These are phyloP conservation scores for Huntiella decipiens DNA, from an alignment of 2,329 filamentous ascomycete genomes.

Conservation along the genomic window DNA sequence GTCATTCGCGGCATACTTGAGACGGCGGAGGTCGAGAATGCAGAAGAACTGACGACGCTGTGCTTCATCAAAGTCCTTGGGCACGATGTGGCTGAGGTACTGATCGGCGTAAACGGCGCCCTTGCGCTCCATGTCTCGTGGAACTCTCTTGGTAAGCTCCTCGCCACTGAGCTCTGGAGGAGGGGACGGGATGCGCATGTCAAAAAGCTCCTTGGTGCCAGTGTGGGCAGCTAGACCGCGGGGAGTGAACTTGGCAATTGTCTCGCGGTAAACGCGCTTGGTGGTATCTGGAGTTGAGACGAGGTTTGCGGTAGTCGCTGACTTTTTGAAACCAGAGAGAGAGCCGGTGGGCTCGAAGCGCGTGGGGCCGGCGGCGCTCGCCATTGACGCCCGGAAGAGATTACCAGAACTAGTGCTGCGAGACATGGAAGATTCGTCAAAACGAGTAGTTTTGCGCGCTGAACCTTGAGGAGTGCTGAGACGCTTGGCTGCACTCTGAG, in stretches of 20 bases:
- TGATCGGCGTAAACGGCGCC: constrained; percentile 42
- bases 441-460: constrained; percentile 16
- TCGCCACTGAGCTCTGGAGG: constrained; percentile 37
- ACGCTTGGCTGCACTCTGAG: constrained; percentile 15
- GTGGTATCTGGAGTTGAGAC: constrained; percentile 25
- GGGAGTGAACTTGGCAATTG: constrained; percentile 27
- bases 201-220: constrained; percentile 30
- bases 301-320: constrained; percentile 26
- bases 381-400: constrained; percentile 24
- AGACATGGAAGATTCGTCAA: constrained; percentile 16
- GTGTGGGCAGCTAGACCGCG: constrained; percentile 31
- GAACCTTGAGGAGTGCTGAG: constrained; percentile 22
- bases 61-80: constrained; percentile 36
- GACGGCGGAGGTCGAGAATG: constrained; percentile 39
- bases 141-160: constrained; percentile 32
- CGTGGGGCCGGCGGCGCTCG: constrained; percentile 18
- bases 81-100: constrained; percentile 37
- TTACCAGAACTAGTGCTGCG: constrained; percentile 22
- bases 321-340: constrained; percentile 26
- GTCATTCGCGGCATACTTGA: constrained; percentile 42
- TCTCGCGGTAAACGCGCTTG: constrained; percentile 24
- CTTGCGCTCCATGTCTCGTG: constrained; percentile 30
- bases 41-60: constrained; percentile 44
- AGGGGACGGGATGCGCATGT: constrained; percentile 39
- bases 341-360: constrained; percentile 29